A percentile compares a stretch with the other conserved stretches of the same genome.
These are phyloP conservation scores for Penicillium corylophilum DNA, from an alignment of 2,329 filamentous ascomycete species.

Conservation along the genomic window DNA sequence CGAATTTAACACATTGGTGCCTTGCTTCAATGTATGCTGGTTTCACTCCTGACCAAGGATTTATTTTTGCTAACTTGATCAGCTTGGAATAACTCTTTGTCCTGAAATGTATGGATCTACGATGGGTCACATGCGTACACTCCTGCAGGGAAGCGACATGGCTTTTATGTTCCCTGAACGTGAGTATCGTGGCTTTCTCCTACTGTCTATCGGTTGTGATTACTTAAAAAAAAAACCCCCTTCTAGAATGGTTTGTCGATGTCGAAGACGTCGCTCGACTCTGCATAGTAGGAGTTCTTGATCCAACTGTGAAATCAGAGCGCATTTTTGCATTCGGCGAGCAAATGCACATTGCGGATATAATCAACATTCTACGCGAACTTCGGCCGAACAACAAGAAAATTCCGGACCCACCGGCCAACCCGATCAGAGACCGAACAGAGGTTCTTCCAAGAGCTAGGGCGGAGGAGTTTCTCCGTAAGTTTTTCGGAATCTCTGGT, in stretches of 20 bases:
- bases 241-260: conserved; percentile 47
- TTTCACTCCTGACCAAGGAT: background rate
- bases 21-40: conserved; percentile 31
- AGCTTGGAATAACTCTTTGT: conserved; percentile 36
- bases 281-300: conserved; percentile 53
- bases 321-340: conserved; percentile 56
- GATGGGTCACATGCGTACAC: conserved; percentile 7
- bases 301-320: conserved; percentile 48
- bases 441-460: conserved; percentile 20
- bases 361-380: conserved; percentile 38
- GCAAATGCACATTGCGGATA: conserved; percentile 48
- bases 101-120: conserved; percentile 26
- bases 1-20: conserved; percentile 42
- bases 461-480: conserved; percentile 27
- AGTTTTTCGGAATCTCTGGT: conserved; percentile 12
- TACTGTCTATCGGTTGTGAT: background rate
- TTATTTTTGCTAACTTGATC: background rate
- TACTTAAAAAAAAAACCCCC: background rate
- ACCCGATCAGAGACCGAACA: conserved; percentile 22
- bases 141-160: conserved; percentile 7
- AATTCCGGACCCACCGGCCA: conserved; percentile 21
- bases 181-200: conserved; percentile 6
- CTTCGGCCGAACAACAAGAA: conserved; percentile 41
- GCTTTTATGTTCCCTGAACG: conserved; percentile 14
- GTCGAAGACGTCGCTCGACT: conserved; percentile 52